A percentile compares a stretch with the other conserved stretches of the same genome.
These are phyloP conservation scores for Rhodofomes roseus DNA, from an alignment of 1,284 basidiomycete species.

Conservation along the genomic window DNA sequence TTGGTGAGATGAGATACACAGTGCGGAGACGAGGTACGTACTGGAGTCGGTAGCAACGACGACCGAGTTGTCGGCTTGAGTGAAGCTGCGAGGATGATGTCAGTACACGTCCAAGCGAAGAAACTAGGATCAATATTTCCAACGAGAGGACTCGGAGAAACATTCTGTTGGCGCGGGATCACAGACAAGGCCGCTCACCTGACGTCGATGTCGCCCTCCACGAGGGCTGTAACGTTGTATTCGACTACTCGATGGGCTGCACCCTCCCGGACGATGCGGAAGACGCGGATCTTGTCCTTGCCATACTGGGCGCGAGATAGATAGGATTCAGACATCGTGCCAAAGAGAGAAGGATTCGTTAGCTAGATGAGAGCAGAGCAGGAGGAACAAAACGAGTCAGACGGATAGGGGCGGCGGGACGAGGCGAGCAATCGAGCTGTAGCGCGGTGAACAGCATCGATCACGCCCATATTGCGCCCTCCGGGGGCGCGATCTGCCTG, in stretches of 20 bases:
- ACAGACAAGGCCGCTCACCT: slow-evolving; percentile 39
- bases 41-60: slow-evolving; percentile 88
- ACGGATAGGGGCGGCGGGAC: no score
- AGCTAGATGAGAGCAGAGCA: background rate
- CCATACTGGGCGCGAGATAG: slow-evolving; percentile 69
- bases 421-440: background rate
- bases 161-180: background rate
- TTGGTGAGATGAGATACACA: background rate
- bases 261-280: slow-evolving; percentile 77
- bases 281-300: slow-evolving; percentile 83
- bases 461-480: background rate
- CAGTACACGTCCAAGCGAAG: background rate
- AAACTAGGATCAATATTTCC: no score
- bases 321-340: slow-evolving; percentile 11
- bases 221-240: slow-evolving; percentile 72
- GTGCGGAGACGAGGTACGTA: slow-evolving; percentile 34
- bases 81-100: slow-evolving; percentile 50
- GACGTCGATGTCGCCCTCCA: slow-evolving; percentile 77
- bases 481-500: background rate
- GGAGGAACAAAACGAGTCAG: background rate
- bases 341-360: background rate
- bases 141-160: no score
- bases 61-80: slow-evolving; percentile 78
- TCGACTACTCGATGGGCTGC: slow-evolving; percentile 72
- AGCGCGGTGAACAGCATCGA: background rate